Evolutionary conservation across 148 eudicot species (phyloP), one percentile per base, ranked within the genome.

Genomic region (Arctostaphylos glauca): DNA sequence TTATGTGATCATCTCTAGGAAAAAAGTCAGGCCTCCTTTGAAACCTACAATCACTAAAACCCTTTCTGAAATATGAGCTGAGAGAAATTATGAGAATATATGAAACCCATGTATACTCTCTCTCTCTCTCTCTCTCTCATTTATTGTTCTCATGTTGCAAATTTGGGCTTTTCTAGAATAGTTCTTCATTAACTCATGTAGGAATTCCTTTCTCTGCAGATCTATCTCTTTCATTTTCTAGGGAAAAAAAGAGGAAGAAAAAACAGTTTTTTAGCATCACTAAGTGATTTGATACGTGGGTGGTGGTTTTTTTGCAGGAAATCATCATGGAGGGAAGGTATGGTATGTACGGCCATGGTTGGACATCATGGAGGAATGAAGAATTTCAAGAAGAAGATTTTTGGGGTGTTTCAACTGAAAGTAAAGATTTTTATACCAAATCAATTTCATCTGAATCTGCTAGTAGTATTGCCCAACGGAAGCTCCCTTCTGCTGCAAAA

Each of bases 311-410:
- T 18, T 59, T 47, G 16, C 66, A 56, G 72, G 50, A 15, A 76
- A 76, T 73, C 19, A 41, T n/a, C 74, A 64, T 88, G 91, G 94
- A 87, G 80, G 86, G 81, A 43, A 90, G 83, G 82, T 79, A 84
- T 79, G 81, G 44, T 79, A 23, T 85, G 56, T 85, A 88, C 80
- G 83, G 82, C 13, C 82, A 77, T 80, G 85, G 84, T 44, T 82
- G 89, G 90, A 80, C 79, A 81, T 75, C 82, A 16, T 76, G 76
- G 73, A 84, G 89, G 80, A 83, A 85, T 74, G 92, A 92, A 77
- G 98, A 94, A 67, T 90, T 86, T 73, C 90, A 90, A 53, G 98
- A 94, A 81, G 88, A 87, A 76, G 98, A 94, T 85, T 86, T 94
- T 19, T 94, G 98, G 97, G 90, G 74, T 58, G 82, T 88, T 48